Evolutionary conservation across 495 filamentous ascomycete genomes (phyloP).

Genomic region (Lepidopterella palustris): DNA sequence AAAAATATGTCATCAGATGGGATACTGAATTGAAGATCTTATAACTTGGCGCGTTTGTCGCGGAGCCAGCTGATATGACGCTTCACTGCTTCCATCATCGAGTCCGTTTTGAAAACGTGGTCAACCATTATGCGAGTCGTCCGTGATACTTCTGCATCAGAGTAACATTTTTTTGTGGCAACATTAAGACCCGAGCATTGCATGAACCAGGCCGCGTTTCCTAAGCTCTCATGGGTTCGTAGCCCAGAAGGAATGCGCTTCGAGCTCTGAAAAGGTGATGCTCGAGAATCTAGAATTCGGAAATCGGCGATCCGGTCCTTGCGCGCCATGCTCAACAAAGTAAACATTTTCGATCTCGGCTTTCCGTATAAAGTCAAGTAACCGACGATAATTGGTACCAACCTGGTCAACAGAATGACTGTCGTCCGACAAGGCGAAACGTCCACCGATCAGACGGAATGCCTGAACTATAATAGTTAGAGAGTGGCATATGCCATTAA

Average conservation of each 20-base stretch:
- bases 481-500: background rate
- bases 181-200: background rate
- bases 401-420: conserved; percentile 81
- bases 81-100: background rate
- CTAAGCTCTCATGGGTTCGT: conserved; percentile 7
- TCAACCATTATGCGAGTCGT: background rate
- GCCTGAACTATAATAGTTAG: conserved; percentile 39
- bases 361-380: conserved; percentile 52
- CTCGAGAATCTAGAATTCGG: conserved; percentile 23
- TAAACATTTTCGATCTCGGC: conserved; percentile 41
- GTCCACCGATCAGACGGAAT: conserved; percentile 60
- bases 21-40: background rate
- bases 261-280: conserved; percentile 18
- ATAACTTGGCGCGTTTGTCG: conserved; percentile 2
- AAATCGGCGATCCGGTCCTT: conserved; percentile 20
- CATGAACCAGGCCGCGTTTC: background rate
- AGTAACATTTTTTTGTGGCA: too few relatives aligned
- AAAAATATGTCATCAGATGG: conserved; percentile 11
- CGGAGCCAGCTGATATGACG: background rate
- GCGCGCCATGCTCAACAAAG: conserved; percentile 20
- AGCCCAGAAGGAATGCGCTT: conserved; percentile 19
- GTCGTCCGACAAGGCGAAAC: conserved; percentile 84
- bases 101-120: background rate
- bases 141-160: too few relatives aligned
- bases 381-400: conserved; percentile 56